These are phyloP conservation scores for Eucalyptus curtisii DNA, from an alignment of 345 rosid species.

Conservation along the genomic window DNA sequence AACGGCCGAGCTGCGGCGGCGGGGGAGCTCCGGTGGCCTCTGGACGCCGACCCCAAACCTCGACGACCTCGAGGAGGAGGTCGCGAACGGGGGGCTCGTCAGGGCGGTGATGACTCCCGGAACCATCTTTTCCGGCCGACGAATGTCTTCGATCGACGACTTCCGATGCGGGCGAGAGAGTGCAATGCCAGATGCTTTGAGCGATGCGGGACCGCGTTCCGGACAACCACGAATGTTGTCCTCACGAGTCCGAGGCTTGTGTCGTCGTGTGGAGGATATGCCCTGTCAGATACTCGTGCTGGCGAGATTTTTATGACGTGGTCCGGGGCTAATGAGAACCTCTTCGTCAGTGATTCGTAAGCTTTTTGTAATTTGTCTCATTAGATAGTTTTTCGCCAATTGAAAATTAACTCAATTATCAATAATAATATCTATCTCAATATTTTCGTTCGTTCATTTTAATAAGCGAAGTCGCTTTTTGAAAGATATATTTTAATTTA, in stretches of 20 bases:
- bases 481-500: too few species aligned
- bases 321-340: accelerated
- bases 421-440: too few species aligned
- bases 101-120: background rate
- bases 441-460: accelerated
- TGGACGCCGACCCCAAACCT: background rate
- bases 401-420: too few species aligned
- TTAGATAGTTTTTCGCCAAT: too few species aligned
- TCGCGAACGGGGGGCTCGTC: background rate
- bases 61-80: background rate
- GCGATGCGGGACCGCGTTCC: background rate
- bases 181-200: too few species aligned
- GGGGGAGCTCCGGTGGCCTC: background rate
- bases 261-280: background rate
- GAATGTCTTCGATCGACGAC: background rate
- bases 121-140: background rate
- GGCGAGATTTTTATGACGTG: background rate
- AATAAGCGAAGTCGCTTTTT: too few species aligned
- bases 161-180: background rate
- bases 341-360: too few species aligned
- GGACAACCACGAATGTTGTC: background rate
- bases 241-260: background rate
- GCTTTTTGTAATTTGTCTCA: background rate
- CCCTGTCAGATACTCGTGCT: background rate
- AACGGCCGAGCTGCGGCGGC: background rate